phyloP scores from a whole-genome alignment of 148 eudicot genomes.

The Agrostemma githago region DNA sequence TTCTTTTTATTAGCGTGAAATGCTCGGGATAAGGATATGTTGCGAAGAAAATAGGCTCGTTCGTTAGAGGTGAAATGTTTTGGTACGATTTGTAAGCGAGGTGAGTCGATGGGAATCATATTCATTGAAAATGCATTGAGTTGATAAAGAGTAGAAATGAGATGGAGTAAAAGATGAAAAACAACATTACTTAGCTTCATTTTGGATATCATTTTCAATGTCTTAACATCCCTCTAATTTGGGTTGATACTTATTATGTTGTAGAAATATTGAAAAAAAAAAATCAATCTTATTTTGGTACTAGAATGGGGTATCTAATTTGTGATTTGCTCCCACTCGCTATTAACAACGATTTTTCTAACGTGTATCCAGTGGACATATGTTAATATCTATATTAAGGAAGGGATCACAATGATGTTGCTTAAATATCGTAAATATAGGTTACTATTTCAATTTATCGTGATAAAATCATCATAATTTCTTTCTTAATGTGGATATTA shows the following conservation, averaged over 20 bases:
- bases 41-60: background rate
- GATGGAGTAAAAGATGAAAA: background rate
- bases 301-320: background rate
- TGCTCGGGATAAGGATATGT: constrained; percentile 7
- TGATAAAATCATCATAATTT: too few species aligned
- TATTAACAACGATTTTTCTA: background rate
- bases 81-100: background rate
- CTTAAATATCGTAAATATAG: too few species aligned
- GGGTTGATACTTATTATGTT: background rate
- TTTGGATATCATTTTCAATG: background rate
- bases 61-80: background rate
- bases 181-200: background rate
- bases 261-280: too few species aligned
- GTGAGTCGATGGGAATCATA: constrained; percentile 5
- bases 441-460: too few species aligned
- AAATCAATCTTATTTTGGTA: background rate
- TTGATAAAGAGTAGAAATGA: background rate
- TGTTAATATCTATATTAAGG: too few species aligned
- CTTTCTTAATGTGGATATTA: too few species aligned
- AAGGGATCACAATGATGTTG: background rate
- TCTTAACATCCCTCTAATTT: background rate
- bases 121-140: constrained; percentile 4
- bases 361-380: background rate
- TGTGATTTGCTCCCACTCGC: background rate
- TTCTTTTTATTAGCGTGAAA: background rate